A percentile compares a stretch with the other conserved stretches of the same genome.
Evolutionary conservation across 176 grass and related monocot genomes (phyloP).

Genomic region (Musa itinerans): DNA sequence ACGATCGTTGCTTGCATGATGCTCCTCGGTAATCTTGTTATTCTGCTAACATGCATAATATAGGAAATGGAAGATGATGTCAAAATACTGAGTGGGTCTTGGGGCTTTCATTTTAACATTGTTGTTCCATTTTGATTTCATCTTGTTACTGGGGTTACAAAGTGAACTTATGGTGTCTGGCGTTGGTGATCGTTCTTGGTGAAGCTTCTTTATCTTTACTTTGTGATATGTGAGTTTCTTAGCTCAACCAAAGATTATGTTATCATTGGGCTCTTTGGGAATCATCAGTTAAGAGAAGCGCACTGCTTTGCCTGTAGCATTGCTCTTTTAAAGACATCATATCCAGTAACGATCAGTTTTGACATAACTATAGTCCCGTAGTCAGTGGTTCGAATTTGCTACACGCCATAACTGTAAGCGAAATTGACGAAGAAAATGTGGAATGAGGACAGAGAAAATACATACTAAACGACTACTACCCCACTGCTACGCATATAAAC

Average conservation of each 20-base stretch:
- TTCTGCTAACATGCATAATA: background rate
- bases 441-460: too few species aligned
- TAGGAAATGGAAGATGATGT: background rate
- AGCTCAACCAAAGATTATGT: background rate
- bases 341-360: too few species aligned
- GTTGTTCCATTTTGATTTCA: background rate
- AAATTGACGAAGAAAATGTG: too few species aligned
- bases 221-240: background rate
- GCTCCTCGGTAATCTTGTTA: background rate
- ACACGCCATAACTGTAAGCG: too few species aligned
- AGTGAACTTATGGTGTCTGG: conserved; percentile 5
- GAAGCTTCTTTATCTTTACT: background rate
- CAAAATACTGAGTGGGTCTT: background rate
- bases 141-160: background rate
- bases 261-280: background rate
- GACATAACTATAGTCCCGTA: too few species aligned
- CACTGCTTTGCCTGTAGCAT: background rate
- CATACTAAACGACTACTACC: too few species aligned
- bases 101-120: background rate
- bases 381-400: too few species aligned
- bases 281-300: background rate
- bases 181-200: background rate
- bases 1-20: background rate
- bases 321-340: too few species aligned
- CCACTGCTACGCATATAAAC: too few species aligned